phyloP scores from a whole-genome alignment of 352 stramenopile species.

The Pythium diclinum region DNA sequence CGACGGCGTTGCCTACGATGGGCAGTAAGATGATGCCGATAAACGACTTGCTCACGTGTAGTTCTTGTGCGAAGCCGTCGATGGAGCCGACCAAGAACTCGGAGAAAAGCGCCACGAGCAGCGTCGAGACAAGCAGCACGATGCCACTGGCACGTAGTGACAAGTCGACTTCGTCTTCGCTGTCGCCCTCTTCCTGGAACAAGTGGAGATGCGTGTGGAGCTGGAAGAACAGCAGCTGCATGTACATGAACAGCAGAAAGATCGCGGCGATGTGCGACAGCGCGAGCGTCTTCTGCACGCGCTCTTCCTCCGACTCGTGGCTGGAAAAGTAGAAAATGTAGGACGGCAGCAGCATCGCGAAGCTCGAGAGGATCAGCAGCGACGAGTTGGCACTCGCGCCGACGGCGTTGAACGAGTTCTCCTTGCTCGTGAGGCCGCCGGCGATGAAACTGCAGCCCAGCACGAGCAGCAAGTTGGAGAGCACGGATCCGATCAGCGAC shows the following conservation, averaged over 20 bases:
- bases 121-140: constrained; percentile 85
- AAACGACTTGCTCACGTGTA: constrained; percentile 82
- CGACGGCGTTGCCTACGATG: constrained; percentile 97
- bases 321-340: constrained; percentile 89
- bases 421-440: constrained; percentile 71
- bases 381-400: constrained; percentile 93
- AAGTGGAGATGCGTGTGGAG: constrained; percentile 92
- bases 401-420: constrained; percentile 92
- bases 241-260: constrained; percentile 91
- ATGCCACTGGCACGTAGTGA: constrained; percentile 67
- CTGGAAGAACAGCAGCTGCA: constrained; percentile 95
- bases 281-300: constrained; percentile 62
- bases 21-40: constrained; percentile 95
- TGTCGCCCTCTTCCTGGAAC: constrained; percentile 63
- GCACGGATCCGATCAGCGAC: constrained; percentile 95
- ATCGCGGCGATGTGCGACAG: constrained; percentile 77
- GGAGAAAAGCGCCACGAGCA: constrained; percentile 92
- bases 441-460: constrained; percentile 96
- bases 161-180: constrained; percentile 81
- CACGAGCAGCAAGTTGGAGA: constrained; percentile 98
- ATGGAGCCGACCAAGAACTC: constrained; percentile 90
- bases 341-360: constrained; percentile 93
- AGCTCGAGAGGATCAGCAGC: constrained; percentile 91
- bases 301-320: constrained; percentile 66
- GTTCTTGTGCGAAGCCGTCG: constrained; percentile 63